Evolutionary conservation across 306 rosid genomes (phyloP), one percentile per base, ranked within the genome.

Genomic region (Dryas alaskensis): DNA sequence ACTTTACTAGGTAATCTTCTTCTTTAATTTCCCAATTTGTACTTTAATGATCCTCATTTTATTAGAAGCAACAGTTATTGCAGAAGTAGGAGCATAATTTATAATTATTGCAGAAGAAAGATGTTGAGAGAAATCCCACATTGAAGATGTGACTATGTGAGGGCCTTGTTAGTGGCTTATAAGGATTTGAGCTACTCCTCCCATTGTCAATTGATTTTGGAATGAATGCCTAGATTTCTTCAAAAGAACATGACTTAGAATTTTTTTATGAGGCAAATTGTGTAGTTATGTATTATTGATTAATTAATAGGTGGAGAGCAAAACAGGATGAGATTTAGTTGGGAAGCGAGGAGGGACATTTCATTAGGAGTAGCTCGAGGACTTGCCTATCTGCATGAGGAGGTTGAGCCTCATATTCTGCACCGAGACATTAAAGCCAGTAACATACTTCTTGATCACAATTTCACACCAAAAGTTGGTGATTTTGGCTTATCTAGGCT

Each of bases 361-460:
- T 84, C 89, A 10, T 64, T 87, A 4, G 99, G 97, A 3, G 89
- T 94, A 76, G 99, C 99, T 62, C 62, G 82, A 1, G 99, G 86
- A 6, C 83, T 94, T n/a, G 81, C 81, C 4, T 87, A 81, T 87
- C 96, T 94, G 8, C 99, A 92, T 16, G 91, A 87, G 19, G 96
- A 87, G 58, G 73, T 94, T 55, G 73, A 39, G 40, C 97, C 97
- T 4, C 94, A 84, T 75, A 83, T 92, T 60, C 87, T 94, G 46
- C 99, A 94, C 51, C 84, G 99, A 73, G 99, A 94, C 74, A 94
- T 94, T 72, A 94, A 94, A 75, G 76, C 92, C 13, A 79, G 89
- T 81, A 94, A 94, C 72, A 92, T 94, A 71, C 99, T 94, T 69
- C 90, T 94, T 67, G 99, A 92, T 68, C 17, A 22, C 19, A 50